phyloP scores from a whole-genome alignment of 345 rosid genomes.

The Mangifera indica region DNA sequence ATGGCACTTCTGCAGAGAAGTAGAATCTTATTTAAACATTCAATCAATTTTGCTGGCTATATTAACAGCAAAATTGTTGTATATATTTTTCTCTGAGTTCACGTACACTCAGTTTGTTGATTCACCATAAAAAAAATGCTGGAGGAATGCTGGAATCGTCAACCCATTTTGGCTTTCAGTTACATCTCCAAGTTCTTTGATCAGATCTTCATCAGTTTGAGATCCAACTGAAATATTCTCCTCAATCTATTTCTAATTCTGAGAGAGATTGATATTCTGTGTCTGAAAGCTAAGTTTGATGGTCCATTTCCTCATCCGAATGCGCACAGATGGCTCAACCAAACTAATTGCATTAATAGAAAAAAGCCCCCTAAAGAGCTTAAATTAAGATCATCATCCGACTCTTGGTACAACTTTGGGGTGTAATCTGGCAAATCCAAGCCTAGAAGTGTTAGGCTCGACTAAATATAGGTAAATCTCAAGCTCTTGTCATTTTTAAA shows the following conservation, averaged over 20 bases:
- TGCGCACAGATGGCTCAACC: slow-evolving; percentile 21
- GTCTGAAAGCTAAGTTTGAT: slow-evolving; percentile 26
- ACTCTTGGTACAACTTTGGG: slow-evolving; percentile 43
- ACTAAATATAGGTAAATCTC: too few species aligned
- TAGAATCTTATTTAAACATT: too few species aligned
- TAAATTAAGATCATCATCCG: slow-evolving; percentile 25
- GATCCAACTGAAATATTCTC: slow-evolving; percentile 47
- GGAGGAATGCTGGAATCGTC: slow-evolving; percentile 23
- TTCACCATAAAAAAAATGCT: slow-evolving; percentile 70
- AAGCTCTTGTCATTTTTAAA: too few species aligned
- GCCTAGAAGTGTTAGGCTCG: too few species aligned
- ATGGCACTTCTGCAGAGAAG: too few species aligned
- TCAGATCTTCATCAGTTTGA: slow-evolving; percentile 54
- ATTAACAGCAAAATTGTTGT: too few species aligned
- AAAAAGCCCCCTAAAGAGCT: slow-evolving; percentile 7
- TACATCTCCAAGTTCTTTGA: slow-evolving; percentile 88
- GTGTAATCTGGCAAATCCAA: too few species aligned
- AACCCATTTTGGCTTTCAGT: slow-evolving; percentile 57
- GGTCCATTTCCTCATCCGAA: slow-evolving; percentile 23
- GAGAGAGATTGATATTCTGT: slow-evolving; percentile 27
- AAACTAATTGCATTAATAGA: slow-evolving; percentile 1
- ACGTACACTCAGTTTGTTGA: too few species aligned
- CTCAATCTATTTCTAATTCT: slow-evolving; percentile 39
- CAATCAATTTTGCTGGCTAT: too few species aligned
- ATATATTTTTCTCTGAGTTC: too few species aligned